Base-by-base conservation (phyloP, 495 filamentous ascomycete species). In the Xylaria castorea region DNA sequence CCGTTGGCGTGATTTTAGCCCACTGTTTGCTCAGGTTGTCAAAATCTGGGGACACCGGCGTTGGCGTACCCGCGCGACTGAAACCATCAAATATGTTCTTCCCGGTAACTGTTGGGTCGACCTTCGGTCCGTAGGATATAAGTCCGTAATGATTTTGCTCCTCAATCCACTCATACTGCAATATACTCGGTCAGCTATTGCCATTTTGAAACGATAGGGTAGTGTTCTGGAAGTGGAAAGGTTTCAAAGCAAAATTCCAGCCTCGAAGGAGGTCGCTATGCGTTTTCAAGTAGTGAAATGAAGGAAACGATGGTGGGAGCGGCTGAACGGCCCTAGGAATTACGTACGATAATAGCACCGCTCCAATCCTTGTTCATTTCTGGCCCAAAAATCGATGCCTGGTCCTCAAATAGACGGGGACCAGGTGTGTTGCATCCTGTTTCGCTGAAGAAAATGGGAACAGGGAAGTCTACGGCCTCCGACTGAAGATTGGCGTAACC, bases 401-500 rank as follows among this genome's bases (percentile, higher is more conserved):
- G 93, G 78, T 97, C 94, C 16, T 87, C 85, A 74, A 96, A 97
- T 0, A 85, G 84, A 53, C 94, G 89, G 2, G 93, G 94, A 25
- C 80, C 80, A 5, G 87, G 86, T 18, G 83, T 85, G 74, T 91
- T 94, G 83, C 92, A 94, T 66, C 92, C 92, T 11, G 92, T 94
- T 82, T 95, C 92, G 14, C 92, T 93, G 80, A 94, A 92, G 83
- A 94, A 93, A 75, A 95, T 95, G 22, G 94, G 94, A 36, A 97
- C 89, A 64, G 89, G 88, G 80, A 86, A 85, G 74, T 82, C 72
- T 53, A 80, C 74, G 64, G 84, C 86, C 42, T 81, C 78, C 67
- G 81, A 81, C 78, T 92, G 85, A 32, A 96, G 88, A 53, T 85
- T 82, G 58, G 81, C 73, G 81, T 97, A 97, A 69, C 93, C 93